These are phyloP conservation scores for Verticillium nubilum DNA, from an alignment of 2,329 filamentous ascomycete species.

Conservation along the genomic window DNA sequence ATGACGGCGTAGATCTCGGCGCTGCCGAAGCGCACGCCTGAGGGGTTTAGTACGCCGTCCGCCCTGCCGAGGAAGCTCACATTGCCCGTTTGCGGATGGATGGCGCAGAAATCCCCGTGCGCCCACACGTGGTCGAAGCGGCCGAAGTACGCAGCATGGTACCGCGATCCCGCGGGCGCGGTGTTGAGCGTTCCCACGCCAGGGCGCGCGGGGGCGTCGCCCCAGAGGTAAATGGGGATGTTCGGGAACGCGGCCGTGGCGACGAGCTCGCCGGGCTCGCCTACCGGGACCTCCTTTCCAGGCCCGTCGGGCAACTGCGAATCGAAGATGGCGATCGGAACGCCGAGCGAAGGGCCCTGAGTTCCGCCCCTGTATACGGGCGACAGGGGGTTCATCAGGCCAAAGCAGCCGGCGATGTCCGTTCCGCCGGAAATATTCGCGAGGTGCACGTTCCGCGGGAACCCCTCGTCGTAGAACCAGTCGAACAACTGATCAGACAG, in stretches of 20 bases:
- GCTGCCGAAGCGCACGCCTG: slow-evolving; percentile 72
- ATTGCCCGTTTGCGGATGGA: slow-evolving; percentile 62
- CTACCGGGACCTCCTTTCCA: slow-evolving; percentile 42
- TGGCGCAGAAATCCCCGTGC: slow-evolving; percentile 73
- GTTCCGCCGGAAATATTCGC: slow-evolving; percentile 74
- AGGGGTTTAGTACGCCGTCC: slow-evolving; percentile 77
- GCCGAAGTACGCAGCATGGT: slow-evolving; percentile 55
- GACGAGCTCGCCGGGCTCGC: slow-evolving; percentile 71
- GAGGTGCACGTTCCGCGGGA: slow-evolving; percentile 62
- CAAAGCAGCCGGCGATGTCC: slow-evolving; percentile 62
- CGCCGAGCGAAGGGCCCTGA: slow-evolving; percentile 43
- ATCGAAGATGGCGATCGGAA: slow-evolving; percentile 56
- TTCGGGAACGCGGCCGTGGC: slow-evolving; percentile 68
- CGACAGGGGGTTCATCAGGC: slow-evolving; percentile 60
- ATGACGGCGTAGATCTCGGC: slow-evolving; percentile 76
- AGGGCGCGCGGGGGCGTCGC: slow-evolving; percentile 32
- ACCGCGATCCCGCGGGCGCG: slow-evolving; percentile 47
- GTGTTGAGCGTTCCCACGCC: not conserved
- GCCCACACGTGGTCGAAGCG: slow-evolving; percentile 69
- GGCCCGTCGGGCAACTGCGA: slow-evolving; percentile 45
- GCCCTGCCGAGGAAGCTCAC: slow-evolving; percentile 64
- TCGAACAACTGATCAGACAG: slow-evolving; percentile 71
- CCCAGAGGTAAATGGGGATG: slow-evolving; percentile 63
- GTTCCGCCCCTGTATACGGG: slow-evolving; percentile 58
- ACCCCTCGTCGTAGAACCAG: slow-evolving; percentile 70